Evolutionary conservation across 331 rosid species (phyloP).

Genomic region (Ulmus americana): DNA sequence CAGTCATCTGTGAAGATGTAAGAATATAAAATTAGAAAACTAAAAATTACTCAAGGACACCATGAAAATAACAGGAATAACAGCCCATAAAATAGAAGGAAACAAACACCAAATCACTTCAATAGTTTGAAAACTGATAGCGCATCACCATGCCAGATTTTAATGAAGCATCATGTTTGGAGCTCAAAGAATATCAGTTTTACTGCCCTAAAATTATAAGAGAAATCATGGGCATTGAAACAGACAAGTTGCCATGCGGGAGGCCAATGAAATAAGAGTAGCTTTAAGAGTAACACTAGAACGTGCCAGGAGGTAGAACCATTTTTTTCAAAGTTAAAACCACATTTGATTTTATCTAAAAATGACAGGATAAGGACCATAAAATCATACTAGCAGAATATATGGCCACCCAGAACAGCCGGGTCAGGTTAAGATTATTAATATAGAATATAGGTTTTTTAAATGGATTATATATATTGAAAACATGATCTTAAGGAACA

Average conservation of each 20-base stretch:
- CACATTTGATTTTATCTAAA: no score
- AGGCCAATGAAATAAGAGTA: background rate
- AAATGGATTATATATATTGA: background rate
- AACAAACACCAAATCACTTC: background rate
- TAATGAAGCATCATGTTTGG: background rate
- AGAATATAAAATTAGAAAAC: slow-evolving; percentile 10
- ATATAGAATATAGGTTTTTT: background rate
- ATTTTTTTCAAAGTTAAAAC: no score
- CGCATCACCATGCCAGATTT: background rate
- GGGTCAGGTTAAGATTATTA: no score
- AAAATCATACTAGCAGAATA: no score
- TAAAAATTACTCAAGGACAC: slow-evolving; percentile 1
- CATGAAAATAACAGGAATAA: background rate
- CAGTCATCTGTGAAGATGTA: slow-evolving; percentile 51
- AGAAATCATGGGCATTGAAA: background rate
- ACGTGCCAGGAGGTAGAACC: no score
- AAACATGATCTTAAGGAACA: background rate
- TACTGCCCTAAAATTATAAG: background rate
- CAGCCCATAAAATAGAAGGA: background rate
- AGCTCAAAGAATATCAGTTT: background rate
- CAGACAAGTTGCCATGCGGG: background rate
- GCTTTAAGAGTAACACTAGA: background rate
- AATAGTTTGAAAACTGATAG: background rate
- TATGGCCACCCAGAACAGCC: no score
- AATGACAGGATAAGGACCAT: no score